A percentile compares a stretch with the other conserved stretches of the same genome.
These are phyloP conservation scores for Sisymbrium altissimum DNA, from an alignment of 345 rosid species.

Conservation along the genomic window DNA sequence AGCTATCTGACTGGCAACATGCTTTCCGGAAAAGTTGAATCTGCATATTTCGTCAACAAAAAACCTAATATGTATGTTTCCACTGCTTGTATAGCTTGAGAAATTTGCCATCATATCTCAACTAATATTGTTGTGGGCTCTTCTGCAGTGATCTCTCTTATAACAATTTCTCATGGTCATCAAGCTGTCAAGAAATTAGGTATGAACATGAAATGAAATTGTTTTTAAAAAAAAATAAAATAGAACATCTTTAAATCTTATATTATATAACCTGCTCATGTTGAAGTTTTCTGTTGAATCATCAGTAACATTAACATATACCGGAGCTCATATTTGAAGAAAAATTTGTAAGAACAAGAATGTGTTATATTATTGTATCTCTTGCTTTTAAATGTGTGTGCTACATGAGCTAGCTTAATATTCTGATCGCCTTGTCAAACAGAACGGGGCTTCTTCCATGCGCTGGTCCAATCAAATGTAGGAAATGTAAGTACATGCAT, in stretches of 20 bases:
- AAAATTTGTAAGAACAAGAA: conserved; percentile 12
- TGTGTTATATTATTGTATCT: neutral
- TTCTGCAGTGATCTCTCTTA: conserved; percentile 25
- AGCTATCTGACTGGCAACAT: conserved; percentile 26
- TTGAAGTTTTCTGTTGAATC: neutral
- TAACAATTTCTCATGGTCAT: conserved; percentile 21
- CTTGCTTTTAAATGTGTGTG: neutral
- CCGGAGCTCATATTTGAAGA: conserved; percentile 22
- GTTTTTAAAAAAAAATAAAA: neutral
- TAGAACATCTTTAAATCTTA: neutral
- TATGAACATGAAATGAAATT: neutral
- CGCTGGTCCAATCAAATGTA: neutral
- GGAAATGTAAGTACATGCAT: neutral
- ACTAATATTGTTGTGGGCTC: neutral
- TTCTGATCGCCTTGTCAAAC: neutral
- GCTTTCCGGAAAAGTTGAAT: conserved; percentile 19
- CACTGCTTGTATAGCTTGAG: neutral
- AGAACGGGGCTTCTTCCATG: conserved; percentile 8
- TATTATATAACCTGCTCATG: neutral
- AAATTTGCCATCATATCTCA: neutral
- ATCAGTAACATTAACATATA: conserved; percentile 18
- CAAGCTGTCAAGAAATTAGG: conserved; percentile 11
- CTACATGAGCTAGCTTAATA: too few relatives aligned
- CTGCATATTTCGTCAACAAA: neutral
- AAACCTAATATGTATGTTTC: conserved; percentile 15